Evolutionary conservation across 2,329 filamentous ascomycete genomes (phyloP).

Genomic region (Venturia asperata): DNA sequence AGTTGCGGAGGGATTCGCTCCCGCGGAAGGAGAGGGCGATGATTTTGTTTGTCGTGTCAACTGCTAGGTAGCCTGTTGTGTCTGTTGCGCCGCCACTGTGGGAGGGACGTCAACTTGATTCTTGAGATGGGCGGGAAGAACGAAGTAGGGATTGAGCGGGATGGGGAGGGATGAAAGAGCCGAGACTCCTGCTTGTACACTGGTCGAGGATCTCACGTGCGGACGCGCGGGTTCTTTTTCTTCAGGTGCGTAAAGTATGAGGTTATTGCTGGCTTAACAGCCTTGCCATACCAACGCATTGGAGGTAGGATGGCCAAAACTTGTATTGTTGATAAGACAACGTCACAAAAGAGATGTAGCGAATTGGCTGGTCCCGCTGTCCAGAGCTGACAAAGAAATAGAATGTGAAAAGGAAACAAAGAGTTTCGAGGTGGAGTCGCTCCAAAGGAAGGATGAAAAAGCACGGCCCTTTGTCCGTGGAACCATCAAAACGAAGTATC

Average conservation of each 20-base stretch:
- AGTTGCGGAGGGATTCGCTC: slow-evolving; percentile 53
- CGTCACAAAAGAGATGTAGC: no score
- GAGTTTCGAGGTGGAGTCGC: not conserved
- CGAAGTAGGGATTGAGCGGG: no score
- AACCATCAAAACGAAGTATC: not conserved
- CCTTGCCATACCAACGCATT: not conserved
- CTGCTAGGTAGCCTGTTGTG: slow-evolving; percentile 42
- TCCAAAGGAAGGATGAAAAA: not conserved
- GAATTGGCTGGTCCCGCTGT: no score
- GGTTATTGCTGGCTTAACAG: not conserved
- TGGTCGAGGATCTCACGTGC: not conserved
- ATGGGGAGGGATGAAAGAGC: not conserved
- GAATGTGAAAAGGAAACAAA: not conserved
- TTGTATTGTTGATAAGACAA: no score
- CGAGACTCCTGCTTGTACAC: not conserved
- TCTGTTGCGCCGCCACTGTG: slow-evolving; percentile 32
- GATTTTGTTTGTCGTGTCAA: slow-evolving; percentile 41
- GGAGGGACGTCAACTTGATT: not conserved
- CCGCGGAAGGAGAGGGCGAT: slow-evolving; percentile 58
- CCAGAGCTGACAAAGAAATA: not conserved
- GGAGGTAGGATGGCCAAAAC: no score
- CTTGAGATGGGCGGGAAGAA: not conserved
- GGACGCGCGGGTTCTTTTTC: not conserved
- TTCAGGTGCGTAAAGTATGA: not conserved
- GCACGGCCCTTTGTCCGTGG: slow-evolving; percentile 1